Evolutionary conservation across 805 yeast species (phyloP), one percentile per base, ranked within the genome.

Genomic region (Spathaspora passalidarum): DNA sequence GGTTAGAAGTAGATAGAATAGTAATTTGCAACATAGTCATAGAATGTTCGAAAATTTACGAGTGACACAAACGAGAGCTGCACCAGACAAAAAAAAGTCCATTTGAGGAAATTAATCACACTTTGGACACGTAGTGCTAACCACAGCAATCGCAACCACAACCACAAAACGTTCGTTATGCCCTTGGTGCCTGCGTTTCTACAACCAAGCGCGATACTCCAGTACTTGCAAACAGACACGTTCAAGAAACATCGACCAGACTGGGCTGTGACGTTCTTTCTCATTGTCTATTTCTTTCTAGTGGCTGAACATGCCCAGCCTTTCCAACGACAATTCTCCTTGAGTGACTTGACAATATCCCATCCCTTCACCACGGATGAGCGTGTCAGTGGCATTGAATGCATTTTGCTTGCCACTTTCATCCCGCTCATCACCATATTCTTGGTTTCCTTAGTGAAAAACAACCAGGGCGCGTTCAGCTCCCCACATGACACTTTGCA

Each of bases 301-400:
- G 54, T 66, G 10, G 65, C 69, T 5, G 72, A 69, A 44, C 50
- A 50, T 7, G 61, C 69, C 4, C 49, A 44, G 43, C 75, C 74
- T 9, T 69, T 68, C 46, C 44, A 54, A 26, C 57, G 73, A 41
- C 69, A 69, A 48, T 69, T 69, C 47, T 58, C 60, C 20, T 44
- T 65, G 18, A 47, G 52, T 22, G 73, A 69, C 48, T 52, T 54
- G 6, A 48, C 65, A 9, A 59, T 69, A 36, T 61, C 66, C 32
- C 72, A 69, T 51, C 73, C 73, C 6, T 68, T 66, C 43, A 60
- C 70, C 3, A 41, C 36, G 1, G 25, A 41, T 2, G 73, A 69
- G 48, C 51, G 72, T 11, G 70, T 69, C 25, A 53, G 65, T 10
- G 66, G 61, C 5, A 21, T 51, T 10, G 45, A 54, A 26, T 69